Evolutionary conservation across 2,329 filamentous ascomycete species (phyloP).

Genomic region (Tolypocladium guangdongense): DNA sequence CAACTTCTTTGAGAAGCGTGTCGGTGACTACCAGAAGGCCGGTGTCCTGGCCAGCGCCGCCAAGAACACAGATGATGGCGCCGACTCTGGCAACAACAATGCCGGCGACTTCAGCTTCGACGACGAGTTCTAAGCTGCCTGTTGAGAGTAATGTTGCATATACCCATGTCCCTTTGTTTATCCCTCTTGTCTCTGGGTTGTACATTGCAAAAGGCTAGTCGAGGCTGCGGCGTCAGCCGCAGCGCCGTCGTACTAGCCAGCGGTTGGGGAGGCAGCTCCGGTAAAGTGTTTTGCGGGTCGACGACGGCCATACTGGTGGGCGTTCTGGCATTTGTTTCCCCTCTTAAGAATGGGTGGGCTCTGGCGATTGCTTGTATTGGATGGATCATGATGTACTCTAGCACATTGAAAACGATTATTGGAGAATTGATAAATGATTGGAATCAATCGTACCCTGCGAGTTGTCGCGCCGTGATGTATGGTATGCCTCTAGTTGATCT

Average conservation of each 20-base stretch:
- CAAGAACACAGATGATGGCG: slow-evolving; percentile 51
- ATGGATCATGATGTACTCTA: slow-evolving; percentile 11
- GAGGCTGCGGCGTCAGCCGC: background rate
- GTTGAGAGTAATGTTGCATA: slow-evolving; percentile 9
- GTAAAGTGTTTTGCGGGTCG: background rate
- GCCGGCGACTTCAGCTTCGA: slow-evolving; percentile 82
- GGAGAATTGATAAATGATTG: background rate
- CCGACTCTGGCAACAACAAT: slow-evolving; percentile 33
- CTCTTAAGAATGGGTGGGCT: slow-evolving; percentile 1
- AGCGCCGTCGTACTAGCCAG: background rate
- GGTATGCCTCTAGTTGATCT: background rate
- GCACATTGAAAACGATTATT: background rate
- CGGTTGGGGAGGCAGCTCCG: background rate
- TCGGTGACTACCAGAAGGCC: slow-evolving; percentile 98
- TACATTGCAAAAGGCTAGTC: slow-evolving; percentile 12
- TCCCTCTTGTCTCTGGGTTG: slow-evolving; percentile 8
- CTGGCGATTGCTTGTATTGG: slow-evolving; percentile 1
- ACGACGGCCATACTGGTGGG: background rate
- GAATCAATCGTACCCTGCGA: background rate
- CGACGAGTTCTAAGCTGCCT: slow-evolving; percentile 77
- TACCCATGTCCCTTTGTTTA: slow-evolving; percentile 10
- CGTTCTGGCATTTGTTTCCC: slow-evolving; percentile 1
- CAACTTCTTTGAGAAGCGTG: slow-evolving; percentile 99
- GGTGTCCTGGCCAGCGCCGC: slow-evolving; percentile 85
- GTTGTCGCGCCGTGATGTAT: background rate